These are phyloP conservation scores for Colletotrichum paranaense DNA, from an alignment of 2,329 filamentous ascomycete genomes.

Conservation along the genomic window DNA sequence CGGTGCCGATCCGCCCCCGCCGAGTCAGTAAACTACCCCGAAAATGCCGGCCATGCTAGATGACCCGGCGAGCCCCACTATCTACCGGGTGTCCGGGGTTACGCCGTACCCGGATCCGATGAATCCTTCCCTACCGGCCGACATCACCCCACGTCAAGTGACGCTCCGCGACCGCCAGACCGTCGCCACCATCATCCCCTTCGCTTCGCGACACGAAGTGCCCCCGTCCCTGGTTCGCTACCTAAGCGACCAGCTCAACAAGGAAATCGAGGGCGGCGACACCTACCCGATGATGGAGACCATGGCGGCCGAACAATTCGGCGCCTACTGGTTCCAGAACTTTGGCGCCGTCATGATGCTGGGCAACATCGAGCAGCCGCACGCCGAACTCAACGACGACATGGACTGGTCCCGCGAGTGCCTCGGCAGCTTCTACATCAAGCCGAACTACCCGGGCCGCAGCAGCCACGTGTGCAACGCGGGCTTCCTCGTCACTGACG, in stretches of 20 bases:
- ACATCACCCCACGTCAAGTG: conserved; percentile 80
- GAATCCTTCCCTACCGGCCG: conserved; percentile 72
- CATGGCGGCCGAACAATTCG: conserved; percentile 80
- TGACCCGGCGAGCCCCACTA: conserved; percentile 77
- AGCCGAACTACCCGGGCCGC: conserved; percentile 91
- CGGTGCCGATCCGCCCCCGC: conserved; percentile 2
- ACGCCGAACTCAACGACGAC: conserved; percentile 67
- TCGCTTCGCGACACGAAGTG: conserved; percentile 81
- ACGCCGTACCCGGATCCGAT: conserved; percentile 72
- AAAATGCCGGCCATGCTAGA: conserved; percentile 83
- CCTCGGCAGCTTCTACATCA: conserved; percentile 92
- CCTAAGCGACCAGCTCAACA: conserved; percentile 85
- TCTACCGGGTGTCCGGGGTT: conserved; percentile 76
- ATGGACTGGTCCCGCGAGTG: conserved; percentile 85
- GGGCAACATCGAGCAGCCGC: conserved; percentile 70
- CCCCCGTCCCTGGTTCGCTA: conserved; percentile 80
- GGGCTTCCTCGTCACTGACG: conserved; percentile 80
- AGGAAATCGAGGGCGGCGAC: conserved; percentile 91
- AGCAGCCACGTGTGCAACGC: conserved; percentile 94
- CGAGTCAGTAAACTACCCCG: conserved; percentile 23
- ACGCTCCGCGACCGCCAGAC: conserved; percentile 87
- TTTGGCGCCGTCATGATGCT: conserved; percentile 90
- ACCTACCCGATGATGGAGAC: conserved; percentile 90
- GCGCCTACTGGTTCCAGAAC: conserved; percentile 89
- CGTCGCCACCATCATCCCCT: conserved; percentile 84